Percentiles rank a stretch among this genome's conserved stretches.
Evolutionary conservation across 768 basidiomycete species (phyloP).

Genomic region (Vararia minispora): DNA sequence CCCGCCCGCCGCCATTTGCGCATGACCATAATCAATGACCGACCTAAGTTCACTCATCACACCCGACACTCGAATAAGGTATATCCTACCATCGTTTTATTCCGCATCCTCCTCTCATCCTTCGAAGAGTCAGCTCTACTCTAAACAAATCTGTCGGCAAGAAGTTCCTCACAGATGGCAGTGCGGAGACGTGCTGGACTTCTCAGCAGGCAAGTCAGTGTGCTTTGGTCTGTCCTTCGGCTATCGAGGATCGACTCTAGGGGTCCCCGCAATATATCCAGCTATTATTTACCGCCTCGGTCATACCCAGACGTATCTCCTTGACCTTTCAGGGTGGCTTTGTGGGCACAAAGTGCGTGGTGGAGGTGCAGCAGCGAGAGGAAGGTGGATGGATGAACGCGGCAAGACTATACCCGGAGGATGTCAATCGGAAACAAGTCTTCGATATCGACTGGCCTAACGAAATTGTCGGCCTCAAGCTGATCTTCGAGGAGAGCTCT

Average conservation of each 20-base stretch:
- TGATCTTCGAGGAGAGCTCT: conserved; percentile 72
- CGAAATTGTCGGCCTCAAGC: conserved; percentile 35
- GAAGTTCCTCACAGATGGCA: conserved; percentile 20
- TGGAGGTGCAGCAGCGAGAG: conserved; percentile 26
- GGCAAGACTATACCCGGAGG: conserved; percentile 61
- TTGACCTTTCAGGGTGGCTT: conserved; percentile 84
- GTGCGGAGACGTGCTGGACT: conserved; percentile 15
- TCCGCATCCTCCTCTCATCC: no score
- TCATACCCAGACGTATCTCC: conserved; percentile 43
- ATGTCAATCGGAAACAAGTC: conserved; percentile 61
- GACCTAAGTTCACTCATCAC: conserved; percentile 9
- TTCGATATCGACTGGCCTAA: conserved; percentile 37
- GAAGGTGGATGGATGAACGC: conserved; percentile 38
- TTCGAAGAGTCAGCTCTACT: conserved; percentile 21
- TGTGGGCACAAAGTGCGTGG: conserved; percentile 54
- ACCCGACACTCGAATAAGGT: conserved; percentile 14
- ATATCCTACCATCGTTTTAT: not conserved
- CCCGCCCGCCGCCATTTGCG: no score
- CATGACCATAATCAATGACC: no score
- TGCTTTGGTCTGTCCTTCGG: not conserved
- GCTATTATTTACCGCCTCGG: conserved; percentile 39
- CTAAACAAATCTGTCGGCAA: conserved; percentile 19
- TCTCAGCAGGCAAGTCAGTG: conserved; percentile 10
- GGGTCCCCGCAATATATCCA: conserved; percentile 72
- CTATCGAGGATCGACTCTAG: conserved; percentile 25